Evolutionary conservation across 2,329 filamentous ascomycete genomes (phyloP).

Genomic region (Colletotrichum caudatum): DNA sequence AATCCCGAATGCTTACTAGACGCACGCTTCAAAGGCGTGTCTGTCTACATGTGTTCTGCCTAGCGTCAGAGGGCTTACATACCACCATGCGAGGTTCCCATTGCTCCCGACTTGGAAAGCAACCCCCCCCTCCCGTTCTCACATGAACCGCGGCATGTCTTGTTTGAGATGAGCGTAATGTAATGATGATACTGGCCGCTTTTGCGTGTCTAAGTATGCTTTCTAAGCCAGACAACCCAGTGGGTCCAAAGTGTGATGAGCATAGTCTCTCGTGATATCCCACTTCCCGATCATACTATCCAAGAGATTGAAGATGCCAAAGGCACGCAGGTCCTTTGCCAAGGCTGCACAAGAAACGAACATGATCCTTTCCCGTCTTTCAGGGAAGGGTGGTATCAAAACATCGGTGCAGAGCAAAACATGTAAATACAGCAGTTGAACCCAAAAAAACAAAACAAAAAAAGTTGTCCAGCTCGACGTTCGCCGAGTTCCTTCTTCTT

Average conservation of each 20-base stretch:
- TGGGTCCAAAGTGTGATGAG: neutral
- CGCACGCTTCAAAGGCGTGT: too few species aligned
- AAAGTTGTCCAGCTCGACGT: slow-evolving; percentile 1
- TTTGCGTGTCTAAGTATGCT: slow-evolving; percentile 11
- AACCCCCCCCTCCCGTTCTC: neutral
- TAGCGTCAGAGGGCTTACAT: too few species aligned
- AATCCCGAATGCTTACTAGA: too few species aligned
- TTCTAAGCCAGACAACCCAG: neutral
- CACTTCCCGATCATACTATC: slow-evolving; percentile 5
- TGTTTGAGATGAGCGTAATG: neutral
- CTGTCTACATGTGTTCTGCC: too few species aligned
- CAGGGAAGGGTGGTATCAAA: slow-evolving; percentile 38
- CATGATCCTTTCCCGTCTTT: slow-evolving; percentile 30
- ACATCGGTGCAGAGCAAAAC: slow-evolving; percentile 21
- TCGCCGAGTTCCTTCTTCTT: slow-evolving; percentile 8
- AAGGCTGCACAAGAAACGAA: slow-evolving; percentile 29
- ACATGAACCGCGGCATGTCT: neutral
- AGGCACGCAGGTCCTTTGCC: slow-evolving; percentile 15
- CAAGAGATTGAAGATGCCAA: slow-evolving; percentile 13
- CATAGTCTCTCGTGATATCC: neutral
- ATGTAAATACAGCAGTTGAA: slow-evolving; percentile 23
- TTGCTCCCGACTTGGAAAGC: neutral
- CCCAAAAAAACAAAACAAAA: neutral
- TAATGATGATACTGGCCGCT: slow-evolving; percentile 7
- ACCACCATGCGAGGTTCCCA: neutral